Evolutionary conservation across 2,329 filamentous ascomycete genomes (phyloP).

Genomic region (Escovopsis sp.): DNA sequence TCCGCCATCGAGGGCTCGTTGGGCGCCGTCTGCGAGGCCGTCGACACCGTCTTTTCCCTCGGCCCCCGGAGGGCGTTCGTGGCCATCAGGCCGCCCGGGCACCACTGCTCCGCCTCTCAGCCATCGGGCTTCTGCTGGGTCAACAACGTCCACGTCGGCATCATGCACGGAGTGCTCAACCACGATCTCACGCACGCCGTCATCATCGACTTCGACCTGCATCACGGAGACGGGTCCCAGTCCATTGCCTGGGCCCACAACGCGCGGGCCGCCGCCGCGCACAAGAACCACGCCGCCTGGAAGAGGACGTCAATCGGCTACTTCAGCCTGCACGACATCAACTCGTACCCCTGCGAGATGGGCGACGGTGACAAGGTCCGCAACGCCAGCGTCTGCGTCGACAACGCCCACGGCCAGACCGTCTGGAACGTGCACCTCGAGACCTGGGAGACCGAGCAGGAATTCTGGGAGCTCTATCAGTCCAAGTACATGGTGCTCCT

Average conservation of each 20-base stretch:
- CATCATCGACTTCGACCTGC: slow-evolving; percentile 83
- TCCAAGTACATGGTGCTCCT: slow-evolving; percentile 62
- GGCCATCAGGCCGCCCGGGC: slow-evolving; percentile 80
- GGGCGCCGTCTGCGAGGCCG: slow-evolving; percentile 83
- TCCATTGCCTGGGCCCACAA: slow-evolving; percentile 89
- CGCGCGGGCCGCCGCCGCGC: slow-evolving; percentile 42
- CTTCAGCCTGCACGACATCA: slow-evolving; percentile 95
- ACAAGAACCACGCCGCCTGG: slow-evolving; percentile 58
- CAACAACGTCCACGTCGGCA: slow-evolving; percentile 95
- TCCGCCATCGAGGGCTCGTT: slow-evolving; percentile 81
- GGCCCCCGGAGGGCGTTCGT: slow-evolving; percentile 73
- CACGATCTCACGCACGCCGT: slow-evolving; percentile 87
- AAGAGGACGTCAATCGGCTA: slow-evolving; percentile 87
- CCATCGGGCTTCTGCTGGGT: slow-evolving; percentile 98
- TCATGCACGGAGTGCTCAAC: slow-evolving; percentile 71
- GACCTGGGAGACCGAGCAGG: slow-evolving; percentile 64
- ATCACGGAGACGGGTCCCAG: slow-evolving; percentile 93
- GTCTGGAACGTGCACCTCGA: slow-evolving; percentile 95
- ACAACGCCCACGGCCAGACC: slow-evolving; percentile 84
- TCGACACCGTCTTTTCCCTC: slow-evolving; percentile 63
- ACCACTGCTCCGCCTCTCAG: slow-evolving; percentile 80
- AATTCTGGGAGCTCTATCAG: slow-evolving; percentile 86
- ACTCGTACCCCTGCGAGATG: slow-evolving; percentile 90
- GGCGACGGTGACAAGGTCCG: slow-evolving; percentile 90
- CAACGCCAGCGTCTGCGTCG: slow-evolving; percentile 86